Evolutionary conservation across 2,329 filamentous ascomycete genomes (phyloP), one percentile per base, ranked within the genome.

Genomic region (Trichoderma koningii): DNA sequence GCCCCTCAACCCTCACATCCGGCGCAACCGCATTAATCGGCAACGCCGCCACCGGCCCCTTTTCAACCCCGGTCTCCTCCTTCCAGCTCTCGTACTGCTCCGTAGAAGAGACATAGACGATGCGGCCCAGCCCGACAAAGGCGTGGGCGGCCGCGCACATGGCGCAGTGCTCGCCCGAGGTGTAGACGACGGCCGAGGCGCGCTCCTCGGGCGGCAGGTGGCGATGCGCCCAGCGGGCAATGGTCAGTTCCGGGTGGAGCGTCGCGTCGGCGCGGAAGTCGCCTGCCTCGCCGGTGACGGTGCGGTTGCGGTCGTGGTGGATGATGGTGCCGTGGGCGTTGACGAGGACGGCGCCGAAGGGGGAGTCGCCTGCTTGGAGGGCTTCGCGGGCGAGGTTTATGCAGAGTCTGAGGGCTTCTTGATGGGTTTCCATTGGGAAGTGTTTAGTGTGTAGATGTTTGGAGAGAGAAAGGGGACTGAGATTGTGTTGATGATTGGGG

Each of bases 111-210:
- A 70, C 70, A 57, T 75, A 78, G 12, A 77, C 72, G 26, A 78
- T 77, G 38, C 71, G 71, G 1, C 76, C 76, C 17, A 78, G 67
- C 0, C 76, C 76, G 4, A 71, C 73, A 65, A 73, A 76, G 1
- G 73, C 76, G 44, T 78, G 76, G 1, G 74, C 75, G 1, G 74
- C 71, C 4, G 76, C 70, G 48, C 76, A 78, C 76, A 78, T 78
- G 52, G 74, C 66, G 67, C 76, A 78, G 64, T 77, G 76, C 67
- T 78, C 76, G 1, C 76, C 76, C 1, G 76, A 76, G 3, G 76
- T 78, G 59, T 78, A 78, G 2, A 78, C 71, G 2, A 72, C 74
- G 0, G 73, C 69, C 5, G 60, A 65, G 23, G 82, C 78, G 19
- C 82, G 78, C 61, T 81, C 71, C 7, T 71, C 73, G 7, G 77